Base-by-base conservation (phyloP, 106 monocot species). In the Dendrobium nobile region DNA sequence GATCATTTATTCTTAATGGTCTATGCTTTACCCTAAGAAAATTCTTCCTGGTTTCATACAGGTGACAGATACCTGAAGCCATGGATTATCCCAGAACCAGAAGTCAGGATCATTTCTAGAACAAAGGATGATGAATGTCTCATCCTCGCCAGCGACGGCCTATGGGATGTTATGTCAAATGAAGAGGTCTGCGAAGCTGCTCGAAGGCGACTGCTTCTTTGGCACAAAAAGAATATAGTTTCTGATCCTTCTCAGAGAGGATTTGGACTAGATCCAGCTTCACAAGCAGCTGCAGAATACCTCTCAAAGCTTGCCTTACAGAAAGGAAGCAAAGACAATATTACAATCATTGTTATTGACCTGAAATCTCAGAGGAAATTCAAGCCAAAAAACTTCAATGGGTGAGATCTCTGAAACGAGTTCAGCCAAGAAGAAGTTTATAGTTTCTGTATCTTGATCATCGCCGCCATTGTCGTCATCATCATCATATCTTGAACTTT, bases 31-130 rank as follows among this genome's bases (percentile, higher is more conserved):
- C 3, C 37, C 37, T 37, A 37, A 37, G 15, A 10, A 51, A 51
- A 51, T 15, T 51, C 13, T 51, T 51, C 13, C 3, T 3, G 0
- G 13, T 15, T 15, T 2, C 16, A 5, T 51, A 58, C 87, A 93
- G 93, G 93, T 1, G 93, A 93, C 47, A 78, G 89, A 40, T 91
- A 93, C 73, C 79, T 93, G 72, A 93, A 91, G 77, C 91, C 91
- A 77, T 91, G 87, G 86, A 80, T 93, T 5, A 91, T 91, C 43
- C 84, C 93, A 5, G 84, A 86, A 31, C 93, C 93, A 37, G 93
- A 93, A 84, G 84, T 93, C 26, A 89, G 80, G 27, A 72, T 91
- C 16, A 55, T 89, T 48, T 77, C 78, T 17, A 42, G 93, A 77
- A 77, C 83, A 2, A 89, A 79, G 48, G 93, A 93, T 26, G 91